Percentiles rank a stretch among this genome's conserved stretches.
Evolutionary conservation across 2,329 filamentous ascomycete species (phyloP).

Genomic region (Microascus cirrosus): DNA sequence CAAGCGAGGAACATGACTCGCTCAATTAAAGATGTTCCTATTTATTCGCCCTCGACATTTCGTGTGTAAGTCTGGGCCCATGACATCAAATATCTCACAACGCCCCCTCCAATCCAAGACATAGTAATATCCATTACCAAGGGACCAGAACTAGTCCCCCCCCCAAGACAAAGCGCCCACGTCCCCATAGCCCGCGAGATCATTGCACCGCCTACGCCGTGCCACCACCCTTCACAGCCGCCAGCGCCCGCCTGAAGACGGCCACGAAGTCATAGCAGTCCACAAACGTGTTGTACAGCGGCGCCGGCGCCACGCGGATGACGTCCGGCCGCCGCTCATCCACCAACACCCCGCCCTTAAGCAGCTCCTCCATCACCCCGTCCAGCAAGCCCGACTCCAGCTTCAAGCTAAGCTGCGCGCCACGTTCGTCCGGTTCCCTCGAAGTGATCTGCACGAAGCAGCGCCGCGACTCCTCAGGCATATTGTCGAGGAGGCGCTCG

Average conservation of each 20-base stretch:
- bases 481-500: slow-evolving; percentile 43
- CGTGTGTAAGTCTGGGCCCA: not conserved
- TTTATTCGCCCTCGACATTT: not conserved
- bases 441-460: slow-evolving; percentile 56
- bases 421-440: slow-evolving; percentile 46
- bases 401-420: slow-evolving; percentile 67
- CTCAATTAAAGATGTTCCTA: not conserved
- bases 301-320: slow-evolving; percentile 66
- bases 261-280: slow-evolving; percentile 34
- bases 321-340: slow-evolving; percentile 75
- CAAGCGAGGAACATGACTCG: not conserved
- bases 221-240: not conserved
- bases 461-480: slow-evolving; percentile 12
- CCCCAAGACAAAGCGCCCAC: not conserved
- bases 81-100: not conserved
- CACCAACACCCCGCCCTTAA: slow-evolving; percentile 57
- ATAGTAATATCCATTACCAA: not conserved
- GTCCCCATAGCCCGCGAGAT: not conserved
- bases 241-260: slow-evolving; percentile 15
- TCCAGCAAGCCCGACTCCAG: slow-evolving; percentile 53
- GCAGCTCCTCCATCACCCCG: slow-evolving; percentile 47
- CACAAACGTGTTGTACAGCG: slow-evolving; percentile 66
- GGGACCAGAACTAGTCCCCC: not conserved
- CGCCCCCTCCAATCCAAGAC: not conserved
- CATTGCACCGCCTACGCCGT: not conserved